phyloP scores from a whole-genome alignment of 148 eudicot species.

The Amaranthus palmeri region DNA sequence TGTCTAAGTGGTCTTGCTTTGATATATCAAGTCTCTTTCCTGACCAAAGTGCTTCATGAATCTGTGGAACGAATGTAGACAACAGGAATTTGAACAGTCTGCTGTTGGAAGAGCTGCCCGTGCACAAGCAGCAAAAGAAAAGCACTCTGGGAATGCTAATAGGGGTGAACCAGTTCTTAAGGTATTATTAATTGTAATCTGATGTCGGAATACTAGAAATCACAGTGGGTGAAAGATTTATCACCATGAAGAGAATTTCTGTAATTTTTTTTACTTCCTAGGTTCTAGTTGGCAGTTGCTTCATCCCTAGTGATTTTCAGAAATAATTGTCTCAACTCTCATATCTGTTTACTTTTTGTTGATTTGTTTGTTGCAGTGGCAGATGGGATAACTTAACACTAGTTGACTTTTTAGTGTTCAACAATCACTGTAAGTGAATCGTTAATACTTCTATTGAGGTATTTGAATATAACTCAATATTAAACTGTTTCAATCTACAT shows the following conservation, averaged over 20 bases:
- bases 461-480: no score
- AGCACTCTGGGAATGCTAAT: conserved; percentile 49
- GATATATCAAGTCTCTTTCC: neutral
- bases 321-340: neutral
- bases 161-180: conserved; percentile 83
- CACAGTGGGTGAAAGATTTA: neutral
- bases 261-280: neutral
- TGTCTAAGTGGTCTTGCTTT: neutral
- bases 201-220: neutral
- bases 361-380: conserved; percentile 60
- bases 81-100: conserved; percentile 70
- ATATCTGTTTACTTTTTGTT: conserved; percentile 2
- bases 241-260: neutral
- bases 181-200: conserved; percentile 31
- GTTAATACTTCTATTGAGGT: no score
- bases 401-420: neutral
- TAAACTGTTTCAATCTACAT: no score
- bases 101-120: conserved; percentile 85
- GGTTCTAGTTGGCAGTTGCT: neutral
- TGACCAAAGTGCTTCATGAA: neutral
- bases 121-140: conserved; percentile 77
- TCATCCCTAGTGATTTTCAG: neutral
- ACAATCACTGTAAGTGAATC: conserved; percentile 27
- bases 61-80: conserved; percentile 39
- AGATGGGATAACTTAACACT: conserved; percentile 50